Base-by-base conservation (phyloP, 2,329 filamentous ascomycete genomes). In the Calonectria naviculata region DNA sequence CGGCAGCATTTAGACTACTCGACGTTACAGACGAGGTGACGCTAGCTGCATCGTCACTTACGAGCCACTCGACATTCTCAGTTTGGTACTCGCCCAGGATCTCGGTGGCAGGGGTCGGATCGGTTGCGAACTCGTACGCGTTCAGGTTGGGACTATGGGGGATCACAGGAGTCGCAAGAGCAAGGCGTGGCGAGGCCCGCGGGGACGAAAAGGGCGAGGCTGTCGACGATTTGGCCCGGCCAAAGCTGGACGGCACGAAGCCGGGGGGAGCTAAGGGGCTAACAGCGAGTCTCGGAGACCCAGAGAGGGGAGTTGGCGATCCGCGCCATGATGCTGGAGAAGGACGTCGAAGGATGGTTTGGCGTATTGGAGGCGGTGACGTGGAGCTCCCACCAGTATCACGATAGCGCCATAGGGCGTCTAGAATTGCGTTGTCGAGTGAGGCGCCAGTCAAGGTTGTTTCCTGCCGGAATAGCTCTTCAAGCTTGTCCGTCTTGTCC, bases 61-160 rank as follows among this genome's bases (percentile, higher is more conserved):
- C 94, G 54, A 98, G 89, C 97, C 96, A 98, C 83, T 98, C 96
- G 64, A 99, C 95, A 78, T 97, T 98, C 82, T 98, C 96, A 73
- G 93, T 94, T 76, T 96, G 95, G 80, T 95, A 93, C 78, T 98
- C 95, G 68, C 95, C 95, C 80, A 97, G 96, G 71, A 94, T 94
- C 79, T 98, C 95, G 52, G 93, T 92, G 21, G 93, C 91, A 8
- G 94, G 93, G 60, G 92, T 94, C 24, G 92, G 89, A 79, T 98
- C 95, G 80, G 91, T 96, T 60, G 91, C 90, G 84, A 98, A 98
- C 83, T 98, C 95, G 84, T 98, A 99, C 65, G 95, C 95, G 84
- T 97, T 98, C 74, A 98, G 85, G 80, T 90, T 97, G 44, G 97
- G 97, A 78, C 95, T 98, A 83, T 98, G 95, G 5, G 97, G 97